phyloP scores from a whole-genome alignment of 202 grass and related monocot species.

The Schoenoplectus tabernaemontani region DNA sequence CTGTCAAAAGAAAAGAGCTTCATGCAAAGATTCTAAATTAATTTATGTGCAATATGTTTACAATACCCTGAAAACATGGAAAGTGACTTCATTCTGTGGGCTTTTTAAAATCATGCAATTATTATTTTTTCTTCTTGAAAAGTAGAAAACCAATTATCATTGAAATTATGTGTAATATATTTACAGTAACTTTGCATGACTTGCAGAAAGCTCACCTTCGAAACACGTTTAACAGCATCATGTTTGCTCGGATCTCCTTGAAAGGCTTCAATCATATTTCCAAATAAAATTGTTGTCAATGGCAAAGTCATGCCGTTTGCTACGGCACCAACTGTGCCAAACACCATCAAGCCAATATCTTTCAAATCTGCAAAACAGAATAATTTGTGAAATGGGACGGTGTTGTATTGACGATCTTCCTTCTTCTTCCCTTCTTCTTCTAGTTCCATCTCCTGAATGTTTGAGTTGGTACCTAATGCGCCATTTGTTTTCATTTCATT shows the following conservation, averaged over 20 bases:
- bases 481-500: background rate
- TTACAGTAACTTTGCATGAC: background rate
- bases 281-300: conserved; percentile 46
- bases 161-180: background rate
- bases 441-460: background rate
- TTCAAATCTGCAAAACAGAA: conserved; percentile 48
- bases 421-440: background rate
- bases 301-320: conserved; percentile 44
- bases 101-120: background rate
- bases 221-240: conserved; percentile 25
- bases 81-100: background rate
- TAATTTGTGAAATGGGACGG: conserved; percentile 35
- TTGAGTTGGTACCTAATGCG: background rate
- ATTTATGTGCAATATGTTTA: too few relatives aligned
- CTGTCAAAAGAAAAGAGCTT: background rate
- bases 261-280: conserved; percentile 47
- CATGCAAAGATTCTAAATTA: background rate
- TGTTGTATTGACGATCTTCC: background rate
- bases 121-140: too few relatives aligned
- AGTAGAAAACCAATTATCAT: background rate
- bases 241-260: conserved; percentile 21
- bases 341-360: conserved; percentile 45
- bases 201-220: conserved; percentile 26
- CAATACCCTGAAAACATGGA: too few relatives aligned
- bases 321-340: conserved; percentile 40